phyloP scores from a whole-genome alignment of 1,139 yeast genomes.

The Zhuliangozyma blackwelliae region DNA sequence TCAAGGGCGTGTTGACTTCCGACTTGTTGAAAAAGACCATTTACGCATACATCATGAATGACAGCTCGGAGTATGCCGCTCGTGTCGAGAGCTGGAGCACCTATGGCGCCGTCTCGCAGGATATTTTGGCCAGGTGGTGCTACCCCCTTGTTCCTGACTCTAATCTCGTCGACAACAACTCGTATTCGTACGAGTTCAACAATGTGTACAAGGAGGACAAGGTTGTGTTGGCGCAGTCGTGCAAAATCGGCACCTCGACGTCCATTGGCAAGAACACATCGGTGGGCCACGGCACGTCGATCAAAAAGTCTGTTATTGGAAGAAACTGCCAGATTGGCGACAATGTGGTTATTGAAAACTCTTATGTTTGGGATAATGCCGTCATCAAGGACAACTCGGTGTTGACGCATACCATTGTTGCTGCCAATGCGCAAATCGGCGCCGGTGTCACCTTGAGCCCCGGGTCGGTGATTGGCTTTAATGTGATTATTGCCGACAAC shows the following conservation, averaged over 20 bases:
- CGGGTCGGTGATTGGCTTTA: slow-evolving; percentile 80
- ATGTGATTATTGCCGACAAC: slow-evolving; percentile 58
- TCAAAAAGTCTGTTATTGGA: slow-evolving; percentile 75
- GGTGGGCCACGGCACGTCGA: slow-evolving; percentile 54
- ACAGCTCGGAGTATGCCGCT: slow-evolving; percentile 76
- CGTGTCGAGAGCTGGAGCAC: slow-evolving; percentile 94
- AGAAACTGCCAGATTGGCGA: slow-evolving; percentile 80
- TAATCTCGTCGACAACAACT: slow-evolving; percentile 64
- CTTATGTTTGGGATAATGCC: slow-evolving; percentile 86
- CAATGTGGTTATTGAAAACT: slow-evolving; percentile 62
- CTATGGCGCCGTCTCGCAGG: slow-evolving; percentile 88
- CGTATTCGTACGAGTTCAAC: slow-evolving; percentile 74
- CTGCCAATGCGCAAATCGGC: slow-evolving; percentile 56
- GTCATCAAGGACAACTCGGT: slow-evolving; percentile 60
- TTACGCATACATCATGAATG: slow-evolving; percentile 68
- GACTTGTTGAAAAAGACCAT: slow-evolving; percentile 89
- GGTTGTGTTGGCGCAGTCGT: slow-evolving; percentile 88
- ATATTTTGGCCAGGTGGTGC: slow-evolving; percentile 84
- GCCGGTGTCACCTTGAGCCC: slow-evolving; percentile 47
- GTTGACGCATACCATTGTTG: slow-evolving; percentile 64
- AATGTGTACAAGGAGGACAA: slow-evolving; percentile 83
- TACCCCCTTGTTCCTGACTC: slow-evolving; percentile 90
- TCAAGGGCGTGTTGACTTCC: slow-evolving; percentile 84
- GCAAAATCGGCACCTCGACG: slow-evolving; percentile 71
- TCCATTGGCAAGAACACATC: slow-evolving; percentile 73